Percentiles rank a stretch among this genome's conserved stretches.
phyloP scores from a whole-genome alignment of 768 basidiomycete genomes.

The Suillus paluster region DNA sequence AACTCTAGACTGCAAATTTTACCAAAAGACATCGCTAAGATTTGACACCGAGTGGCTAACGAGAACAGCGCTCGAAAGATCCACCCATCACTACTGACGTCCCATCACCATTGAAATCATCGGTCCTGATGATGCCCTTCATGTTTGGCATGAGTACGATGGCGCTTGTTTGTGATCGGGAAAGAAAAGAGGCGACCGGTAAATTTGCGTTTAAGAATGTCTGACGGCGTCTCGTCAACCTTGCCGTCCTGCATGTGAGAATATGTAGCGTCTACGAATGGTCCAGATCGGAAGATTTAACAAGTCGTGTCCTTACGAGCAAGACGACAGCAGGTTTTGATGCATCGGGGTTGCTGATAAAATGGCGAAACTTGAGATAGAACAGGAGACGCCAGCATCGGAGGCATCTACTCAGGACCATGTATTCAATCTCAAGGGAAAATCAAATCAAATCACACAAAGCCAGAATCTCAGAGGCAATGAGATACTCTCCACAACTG shows the following conservation, averaged over 20 bases:
- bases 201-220: slow-evolving; percentile 74
- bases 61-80: slow-evolving; percentile 19
- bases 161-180: slow-evolving; percentile 65
- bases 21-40: slow-evolving; percentile 74
- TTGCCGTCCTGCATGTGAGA: slow-evolving; percentile 78
- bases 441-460: too few relatives aligned
- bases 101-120: slow-evolving; percentile 48
- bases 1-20: slow-evolving; percentile 80
- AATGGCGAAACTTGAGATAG: too few relatives aligned
- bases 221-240: slow-evolving; percentile 60
- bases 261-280: slow-evolving; percentile 85
- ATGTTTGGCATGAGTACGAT: slow-evolving; percentile 84
- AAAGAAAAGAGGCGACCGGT: slow-evolving; percentile 61
- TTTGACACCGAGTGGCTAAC: slow-evolving; percentile 74
- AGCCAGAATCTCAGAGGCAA: too few relatives aligned
- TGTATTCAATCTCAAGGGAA: too few relatives aligned
- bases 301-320: too few relatives aligned
- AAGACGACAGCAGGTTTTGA: too few relatives aligned
- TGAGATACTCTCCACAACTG: too few relatives aligned
- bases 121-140: slow-evolving; percentile 77
- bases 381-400: too few relatives aligned
- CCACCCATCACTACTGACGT: too few relatives aligned
- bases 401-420: too few relatives aligned
- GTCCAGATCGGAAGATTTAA: too few relatives aligned
- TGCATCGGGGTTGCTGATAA: too few relatives aligned